A percentile compares a stretch with the other conserved stretches of the same genome.
Evolutionary conservation across 2,329 filamentous ascomycete genomes (phyloP).

Genomic region (Trichoderma atrobrunneum): DNA sequence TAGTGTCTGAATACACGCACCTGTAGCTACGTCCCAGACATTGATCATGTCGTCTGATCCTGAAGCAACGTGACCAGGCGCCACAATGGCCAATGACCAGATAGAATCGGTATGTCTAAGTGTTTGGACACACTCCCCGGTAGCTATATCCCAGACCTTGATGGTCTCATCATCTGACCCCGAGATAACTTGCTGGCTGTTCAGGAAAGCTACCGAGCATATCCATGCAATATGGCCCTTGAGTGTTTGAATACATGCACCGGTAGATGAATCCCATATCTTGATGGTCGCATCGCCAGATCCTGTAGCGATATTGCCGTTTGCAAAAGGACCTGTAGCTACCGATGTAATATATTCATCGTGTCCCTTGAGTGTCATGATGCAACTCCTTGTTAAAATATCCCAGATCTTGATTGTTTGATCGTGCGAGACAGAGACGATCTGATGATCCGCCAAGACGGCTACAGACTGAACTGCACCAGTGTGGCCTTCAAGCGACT

Average conservation of each 20-base stretch:
- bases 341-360: not conserved
- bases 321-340: not conserved
- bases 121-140: not conserved
- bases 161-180: not conserved
- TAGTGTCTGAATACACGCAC: not conserved
- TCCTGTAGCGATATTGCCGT: not conserved
- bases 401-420: conserved; percentile 11
- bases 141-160: conserved; percentile 1
- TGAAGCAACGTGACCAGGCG: not conserved
- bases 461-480: not conserved
- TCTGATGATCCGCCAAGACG: not conserved
- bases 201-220: not conserved
- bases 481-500: not conserved
- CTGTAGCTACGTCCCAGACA: not conserved
- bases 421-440: not conserved
- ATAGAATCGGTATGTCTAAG: conserved; percentile 4
- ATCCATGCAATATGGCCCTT: not conserved
- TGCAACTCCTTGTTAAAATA: not conserved
- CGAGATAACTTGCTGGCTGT: not conserved
- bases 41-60: not conserved
- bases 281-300: not conserved
- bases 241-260: not conserved
- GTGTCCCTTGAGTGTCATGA: not conserved
- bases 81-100: not conserved
- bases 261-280: not conserved